Percentiles rank a stretch among this genome's conserved stretches.
Conservation (phyloP, 2,329 filamentous ascomycete species). For the Fusarium bactridioides region DNA sequence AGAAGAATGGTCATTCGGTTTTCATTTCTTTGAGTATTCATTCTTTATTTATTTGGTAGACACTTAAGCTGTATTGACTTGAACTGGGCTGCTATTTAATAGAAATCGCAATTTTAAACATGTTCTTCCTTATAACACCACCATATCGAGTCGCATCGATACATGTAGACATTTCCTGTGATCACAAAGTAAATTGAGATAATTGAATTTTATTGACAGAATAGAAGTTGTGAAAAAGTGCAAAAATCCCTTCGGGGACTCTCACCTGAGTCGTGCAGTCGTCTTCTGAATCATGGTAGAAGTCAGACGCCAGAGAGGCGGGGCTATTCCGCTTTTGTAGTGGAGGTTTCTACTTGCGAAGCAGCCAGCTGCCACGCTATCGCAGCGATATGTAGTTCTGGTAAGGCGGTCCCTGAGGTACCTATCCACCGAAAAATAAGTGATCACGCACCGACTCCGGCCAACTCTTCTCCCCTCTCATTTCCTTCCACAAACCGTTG, state of each 20-base stretch:
- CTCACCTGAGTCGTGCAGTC: neutral
- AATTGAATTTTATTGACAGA: neutral
- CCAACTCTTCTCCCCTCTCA: slow-evolving; percentile 30
- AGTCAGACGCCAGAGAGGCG: neutral
- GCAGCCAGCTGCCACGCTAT: neutral
- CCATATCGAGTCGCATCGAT: neutral
- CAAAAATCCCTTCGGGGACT: neutral
- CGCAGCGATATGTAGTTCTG: neutral
- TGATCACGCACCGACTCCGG: slow-evolving; percentile 37
- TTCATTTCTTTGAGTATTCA: neutral
- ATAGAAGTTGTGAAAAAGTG: neutral
- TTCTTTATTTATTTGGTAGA: neutral
- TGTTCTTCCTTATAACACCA: neutral
- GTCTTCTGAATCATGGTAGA: neutral
- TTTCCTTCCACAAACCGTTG: slow-evolving; percentile 24
- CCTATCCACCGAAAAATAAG: slow-evolving; percentile 27
- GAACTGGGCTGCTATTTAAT: neutral
- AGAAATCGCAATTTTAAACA: neutral
- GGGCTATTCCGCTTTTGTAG: neutral
- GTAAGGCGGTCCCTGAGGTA: neutral
- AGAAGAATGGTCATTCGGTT: neutral
- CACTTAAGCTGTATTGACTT: neutral
- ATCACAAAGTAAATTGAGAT: neutral
- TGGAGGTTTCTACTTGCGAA: neutral
- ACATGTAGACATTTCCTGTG: neutral